Evolutionary conservation across 2,329 filamentous ascomycete genomes (phyloP).

Genomic region (Sporothrix humicola): DNA sequence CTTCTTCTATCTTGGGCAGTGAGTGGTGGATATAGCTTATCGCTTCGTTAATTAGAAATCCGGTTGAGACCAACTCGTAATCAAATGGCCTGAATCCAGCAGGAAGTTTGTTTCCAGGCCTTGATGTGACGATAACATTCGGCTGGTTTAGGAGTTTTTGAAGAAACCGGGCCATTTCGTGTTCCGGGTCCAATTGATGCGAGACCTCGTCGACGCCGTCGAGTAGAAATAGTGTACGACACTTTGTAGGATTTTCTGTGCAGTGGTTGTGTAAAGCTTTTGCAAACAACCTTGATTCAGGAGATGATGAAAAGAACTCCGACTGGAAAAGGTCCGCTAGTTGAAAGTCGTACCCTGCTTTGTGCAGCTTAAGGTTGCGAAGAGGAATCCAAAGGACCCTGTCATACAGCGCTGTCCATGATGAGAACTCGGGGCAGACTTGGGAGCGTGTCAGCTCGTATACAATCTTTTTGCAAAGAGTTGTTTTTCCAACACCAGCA

Average conservation of each 20-base stretch:
- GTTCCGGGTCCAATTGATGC: slow-evolving; percentile 28
- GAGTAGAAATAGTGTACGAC: slow-evolving; percentile 48
- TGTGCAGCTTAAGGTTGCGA: slow-evolving; percentile 43
- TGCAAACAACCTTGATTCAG: not conserved
- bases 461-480: slow-evolving; percentile 51
- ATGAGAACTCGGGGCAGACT: slow-evolving; percentile 38
- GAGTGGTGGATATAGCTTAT: too few species aligned
- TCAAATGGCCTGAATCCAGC: not conserved
- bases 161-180: slow-evolving; percentile 41
- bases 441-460: slow-evolving; percentile 43
- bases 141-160: slow-evolving; percentile 43
- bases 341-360: not conserved
- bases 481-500: slow-evolving; percentile 50
- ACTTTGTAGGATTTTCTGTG: not conserved
- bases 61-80: slow-evolving; percentile 7
- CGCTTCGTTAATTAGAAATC: not conserved
- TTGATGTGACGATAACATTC: slow-evolving; percentile 48
- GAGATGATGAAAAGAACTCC: too few species aligned
- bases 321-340: too few species aligned
- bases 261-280: not conserved
- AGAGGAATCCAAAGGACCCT: slow-evolving; percentile 50
- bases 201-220: slow-evolving; percentile 53
- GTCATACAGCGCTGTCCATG: slow-evolving; percentile 41
- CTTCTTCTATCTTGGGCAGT: too few species aligned
- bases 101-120: not conserved